These are phyloP conservation scores for Exophiala oligosperma DNA, from an alignment of 2,329 filamentous ascomycete species.

Conservation along the genomic window DNA sequence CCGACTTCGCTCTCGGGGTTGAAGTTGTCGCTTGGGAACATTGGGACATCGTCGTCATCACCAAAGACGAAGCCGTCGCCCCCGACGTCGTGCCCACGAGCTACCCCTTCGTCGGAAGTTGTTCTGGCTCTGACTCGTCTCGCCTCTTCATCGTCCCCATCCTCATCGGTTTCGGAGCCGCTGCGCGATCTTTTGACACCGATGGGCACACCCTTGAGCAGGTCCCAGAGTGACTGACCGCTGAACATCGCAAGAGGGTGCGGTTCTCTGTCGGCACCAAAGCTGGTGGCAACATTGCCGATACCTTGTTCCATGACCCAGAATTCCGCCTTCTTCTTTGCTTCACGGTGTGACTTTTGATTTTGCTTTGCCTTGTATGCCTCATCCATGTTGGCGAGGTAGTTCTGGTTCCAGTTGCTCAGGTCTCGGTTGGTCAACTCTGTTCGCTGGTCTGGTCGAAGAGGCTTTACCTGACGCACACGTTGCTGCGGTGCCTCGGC, in stretches of 20 bases:
- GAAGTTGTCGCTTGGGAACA: conserved; percentile 41
- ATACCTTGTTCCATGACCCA: conserved; percentile 62
- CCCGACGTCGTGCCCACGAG: conserved; percentile 29
- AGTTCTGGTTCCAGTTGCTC: conserved; percentile 58
- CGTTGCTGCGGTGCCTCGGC: conserved; percentile 34
- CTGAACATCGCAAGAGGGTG: conserved; percentile 61
- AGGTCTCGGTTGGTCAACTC: conserved; percentile 59
- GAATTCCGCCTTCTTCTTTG: conserved; percentile 63
- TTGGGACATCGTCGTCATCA: conserved; percentile 37
- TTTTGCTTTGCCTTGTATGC: conserved; percentile 46
- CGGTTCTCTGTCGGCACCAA: conserved; percentile 41
- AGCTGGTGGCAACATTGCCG: conserved; percentile 51
- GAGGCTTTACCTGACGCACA: conserved; percentile 37
- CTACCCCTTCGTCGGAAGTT: conserved; percentile 33
- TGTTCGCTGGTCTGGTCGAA: conserved; percentile 51
- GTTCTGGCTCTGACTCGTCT: conserved; percentile 40
- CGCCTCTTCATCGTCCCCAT: conserved; percentile 31
- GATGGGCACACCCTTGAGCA: conserved; percentile 42
- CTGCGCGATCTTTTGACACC: conserved; percentile 34
- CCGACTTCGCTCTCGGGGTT: conserved; percentile 58
- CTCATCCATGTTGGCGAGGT: conserved; percentile 60
- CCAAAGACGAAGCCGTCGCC: conserved; percentile 18
- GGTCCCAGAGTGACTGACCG: conserved; percentile 54
- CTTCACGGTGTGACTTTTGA: conserved; percentile 44
- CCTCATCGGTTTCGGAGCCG: conserved; percentile 29